A percentile compares a stretch with the other conserved stretches of the same genome.
These are phyloP conservation scores for Saccharomyces mikatae DNA, from an alignment of 805 yeast species.

Conservation along the genomic window DNA sequence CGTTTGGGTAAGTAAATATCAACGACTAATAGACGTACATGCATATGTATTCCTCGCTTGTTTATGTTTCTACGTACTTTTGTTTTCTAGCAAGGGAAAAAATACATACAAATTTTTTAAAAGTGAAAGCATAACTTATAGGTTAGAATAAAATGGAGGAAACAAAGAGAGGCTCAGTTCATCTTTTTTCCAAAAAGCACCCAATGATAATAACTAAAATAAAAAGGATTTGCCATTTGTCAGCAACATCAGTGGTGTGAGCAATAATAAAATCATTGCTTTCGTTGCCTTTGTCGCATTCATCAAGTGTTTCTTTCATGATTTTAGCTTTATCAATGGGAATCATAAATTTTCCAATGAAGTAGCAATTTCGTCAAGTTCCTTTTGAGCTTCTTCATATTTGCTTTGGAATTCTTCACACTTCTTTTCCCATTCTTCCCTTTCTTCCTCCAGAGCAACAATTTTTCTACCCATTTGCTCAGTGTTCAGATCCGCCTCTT, in stretches of 20 bases:
- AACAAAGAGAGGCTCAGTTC: neutral
- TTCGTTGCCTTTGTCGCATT: constrained; percentile 21
- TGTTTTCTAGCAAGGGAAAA: neutral
- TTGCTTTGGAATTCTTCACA: constrained; percentile 79
- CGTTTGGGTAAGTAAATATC: neutral
- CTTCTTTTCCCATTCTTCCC: constrained; percentile 83
- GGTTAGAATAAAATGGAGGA: neutral
- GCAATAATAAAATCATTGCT: constrained; percentile 4
- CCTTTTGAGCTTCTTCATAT: constrained; percentile 79
- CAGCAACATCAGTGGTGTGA: neutral
- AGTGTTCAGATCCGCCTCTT: constrained; percentile 91
- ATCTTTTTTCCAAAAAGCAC: neutral
- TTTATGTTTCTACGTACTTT: neutral
- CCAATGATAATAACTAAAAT: neutral
- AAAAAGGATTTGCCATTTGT: neutral
- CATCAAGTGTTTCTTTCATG: neutral
- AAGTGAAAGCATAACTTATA: neutral
- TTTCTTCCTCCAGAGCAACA: constrained; percentile 83
- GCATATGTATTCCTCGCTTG: neutral
- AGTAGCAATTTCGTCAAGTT: constrained; percentile 92
- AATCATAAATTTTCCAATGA: constrained; percentile 63
- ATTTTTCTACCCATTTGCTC: constrained; percentile 95
- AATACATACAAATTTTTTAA: neutral
- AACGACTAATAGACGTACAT: neutral
- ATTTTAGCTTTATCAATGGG: neutral